Conservation (phyloP, 805 yeast genomes). For the Candida lessepsii region DNA sequence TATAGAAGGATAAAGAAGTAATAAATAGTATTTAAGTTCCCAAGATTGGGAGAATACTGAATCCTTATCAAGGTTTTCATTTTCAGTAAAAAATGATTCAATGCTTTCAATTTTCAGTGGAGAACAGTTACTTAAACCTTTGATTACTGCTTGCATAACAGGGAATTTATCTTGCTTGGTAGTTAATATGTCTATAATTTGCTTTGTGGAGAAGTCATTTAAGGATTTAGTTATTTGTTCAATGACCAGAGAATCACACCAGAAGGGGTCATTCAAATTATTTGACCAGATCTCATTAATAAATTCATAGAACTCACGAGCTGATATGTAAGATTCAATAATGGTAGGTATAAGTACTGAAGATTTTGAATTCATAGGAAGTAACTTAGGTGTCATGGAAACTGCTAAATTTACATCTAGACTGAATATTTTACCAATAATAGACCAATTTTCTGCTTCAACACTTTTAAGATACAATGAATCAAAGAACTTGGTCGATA, state of each 20-base stretch:
- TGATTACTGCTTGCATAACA: conserved; percentile 16
- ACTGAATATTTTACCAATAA: conserved; percentile 47
- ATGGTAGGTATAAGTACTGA: conserved; percentile 16
- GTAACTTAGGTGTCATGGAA: conserved; percentile 21
- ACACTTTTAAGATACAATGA: conserved; percentile 36
- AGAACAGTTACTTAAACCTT: conserved; percentile 43
- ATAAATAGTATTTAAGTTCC: conserved; percentile 46
- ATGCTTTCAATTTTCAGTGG: conserved; percentile 19
- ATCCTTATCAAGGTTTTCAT: background rate
- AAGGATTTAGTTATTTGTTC: conserved; percentile 40
- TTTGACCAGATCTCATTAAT: conserved; percentile 43
- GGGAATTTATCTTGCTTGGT: background rate
- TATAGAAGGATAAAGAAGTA: conserved; percentile 17
- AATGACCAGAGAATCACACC: conserved; percentile 21
- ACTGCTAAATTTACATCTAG: conserved; percentile 62
- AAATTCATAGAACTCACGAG: conserved; percentile 57
- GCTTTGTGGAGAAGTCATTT: conserved; percentile 46
- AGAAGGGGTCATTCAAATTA: conserved; percentile 11
- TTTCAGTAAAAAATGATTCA: conserved; percentile 6
- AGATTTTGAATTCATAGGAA: background rate
- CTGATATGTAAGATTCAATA: conserved; percentile 49
- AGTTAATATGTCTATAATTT: conserved; percentile 20
- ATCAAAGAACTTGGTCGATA: conserved; percentile 52
- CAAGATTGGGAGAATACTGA: conserved; percentile 28
- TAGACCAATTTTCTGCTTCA: conserved; percentile 35